Evolutionary conservation across 2,329 filamentous ascomycete genomes (phyloP), one percentile per base, ranked within the genome.

Genomic region (Phialophora tarda): DNA sequence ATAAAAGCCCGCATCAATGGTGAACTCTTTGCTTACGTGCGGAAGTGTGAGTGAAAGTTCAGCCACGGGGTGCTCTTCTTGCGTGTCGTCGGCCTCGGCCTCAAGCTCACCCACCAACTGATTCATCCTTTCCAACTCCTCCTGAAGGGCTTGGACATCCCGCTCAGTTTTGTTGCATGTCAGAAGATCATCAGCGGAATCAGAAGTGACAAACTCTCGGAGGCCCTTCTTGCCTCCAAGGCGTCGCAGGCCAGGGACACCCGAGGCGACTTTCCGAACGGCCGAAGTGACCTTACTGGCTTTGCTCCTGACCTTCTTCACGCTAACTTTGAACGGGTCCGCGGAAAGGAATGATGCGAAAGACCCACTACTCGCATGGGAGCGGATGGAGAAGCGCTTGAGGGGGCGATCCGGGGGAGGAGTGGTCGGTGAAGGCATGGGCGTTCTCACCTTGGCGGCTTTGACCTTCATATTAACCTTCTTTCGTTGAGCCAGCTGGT

Each of bases 331-430:
- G 17, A 34, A 34, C 4, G 28, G 32, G 28, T 21, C 28, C 5
- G 28, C 53, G n/a, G 53, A 55, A 21, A 34, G 4, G n/a, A 55
- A 34, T 17, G 53, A 30, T 23, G 28, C 53, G 53, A 55, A 34
- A 30, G 53, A 55, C 10, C 6, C 12, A 8, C 30, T 30, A 28
- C 28, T 55, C 4, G 8, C 53, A 17, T 30, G 28, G 4, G 51
- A 21, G n/a, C 21, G 12, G 24, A 14, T 23, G 28, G 24, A 55
- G 4, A 23, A 17, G n/a, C 28, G 24, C 28, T 55, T 55, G 4
- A 5, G 17, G 26, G 24, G 12, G 5, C 4, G 4, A n/a, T n/a
- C 23, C 28, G 28, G 23, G 17, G 53, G 53, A 55, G 12, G 53
- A n/a, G 53, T 51, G 21, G 10, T 28, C 21, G 48, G 48, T 21